These are phyloP conservation scores for Tetradesmus lagerheimii DNA, from an alignment of 139 green algal species.

Conservation along the genomic window DNA sequence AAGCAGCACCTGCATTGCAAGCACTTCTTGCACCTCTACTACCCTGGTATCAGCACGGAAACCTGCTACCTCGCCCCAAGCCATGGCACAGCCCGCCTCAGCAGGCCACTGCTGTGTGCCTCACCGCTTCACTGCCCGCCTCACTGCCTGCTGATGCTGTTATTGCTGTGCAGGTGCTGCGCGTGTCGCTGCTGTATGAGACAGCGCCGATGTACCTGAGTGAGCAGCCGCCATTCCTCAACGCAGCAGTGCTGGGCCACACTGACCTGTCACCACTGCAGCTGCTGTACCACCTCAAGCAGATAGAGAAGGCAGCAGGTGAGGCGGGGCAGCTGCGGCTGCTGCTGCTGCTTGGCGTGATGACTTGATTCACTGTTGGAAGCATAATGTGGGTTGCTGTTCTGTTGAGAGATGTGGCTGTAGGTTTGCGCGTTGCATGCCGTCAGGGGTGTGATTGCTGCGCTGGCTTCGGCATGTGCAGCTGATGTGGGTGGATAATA, in stretches of 20 bases:
- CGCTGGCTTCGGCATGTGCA: no score
- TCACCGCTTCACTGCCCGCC: background rate
- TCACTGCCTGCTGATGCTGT: background rate
- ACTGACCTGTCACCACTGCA: slow-evolving; percentile 73
- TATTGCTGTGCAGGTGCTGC: slow-evolving; percentile 63
- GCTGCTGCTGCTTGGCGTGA: background rate
- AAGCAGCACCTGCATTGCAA: no score
- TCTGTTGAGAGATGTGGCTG: no score
- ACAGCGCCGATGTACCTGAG: slow-evolving; percentile 84
- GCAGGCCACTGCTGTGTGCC: no score
- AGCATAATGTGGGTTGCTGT: no score
- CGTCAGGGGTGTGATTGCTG: no score
- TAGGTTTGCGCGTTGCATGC: no score
- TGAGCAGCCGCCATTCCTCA: slow-evolving; percentile 92
- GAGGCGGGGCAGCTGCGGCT: slow-evolving; percentile 30
- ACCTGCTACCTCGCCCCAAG: no score
- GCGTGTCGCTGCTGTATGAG: slow-evolving; percentile 89
- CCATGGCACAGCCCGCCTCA: background rate
- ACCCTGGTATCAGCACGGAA: no score
- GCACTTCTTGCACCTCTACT: background rate
- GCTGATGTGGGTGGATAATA: no score
- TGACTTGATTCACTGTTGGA: no score
- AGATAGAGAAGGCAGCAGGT: slow-evolving; percentile 76
- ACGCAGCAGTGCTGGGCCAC: slow-evolving; percentile 79
- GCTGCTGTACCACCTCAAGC: slow-evolving; percentile 81